Percentiles rank a stretch among this genome's conserved stretches.
These are phyloP conservation scores for Blastobotrys buckinghamii DNA, from an alignment of 1,139 yeast species.

Conservation along the genomic window DNA sequence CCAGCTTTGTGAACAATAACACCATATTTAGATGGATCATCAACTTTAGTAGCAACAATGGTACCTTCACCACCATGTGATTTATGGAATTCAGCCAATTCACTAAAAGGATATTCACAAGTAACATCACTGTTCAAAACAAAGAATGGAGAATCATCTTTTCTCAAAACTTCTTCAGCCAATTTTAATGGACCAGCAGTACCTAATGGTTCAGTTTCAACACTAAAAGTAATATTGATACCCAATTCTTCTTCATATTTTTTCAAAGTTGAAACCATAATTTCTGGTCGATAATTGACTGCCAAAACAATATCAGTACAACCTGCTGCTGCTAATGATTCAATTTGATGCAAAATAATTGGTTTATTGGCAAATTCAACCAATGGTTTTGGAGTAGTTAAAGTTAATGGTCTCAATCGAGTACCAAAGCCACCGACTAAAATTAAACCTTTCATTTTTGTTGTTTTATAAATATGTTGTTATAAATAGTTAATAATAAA, in stretches of 20 bases:
- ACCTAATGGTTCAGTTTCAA: constrained; percentile 98
- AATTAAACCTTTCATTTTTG: constrained; percentile 99
- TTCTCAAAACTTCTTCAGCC: constrained; percentile 88
- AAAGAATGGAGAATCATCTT: constrained; percentile 94
- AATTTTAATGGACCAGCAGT: constrained; percentile 99
- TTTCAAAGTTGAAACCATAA: constrained; percentile 92
- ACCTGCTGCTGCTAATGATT: constrained; percentile 97
- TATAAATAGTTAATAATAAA: not conserved
- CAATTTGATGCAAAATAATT: constrained; percentile 82
- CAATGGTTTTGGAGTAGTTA: constrained; percentile 96
- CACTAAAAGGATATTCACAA: constrained; percentile 96
- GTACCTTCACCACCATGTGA: constrained; percentile 98
- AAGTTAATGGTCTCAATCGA: constrained; percentile 96
- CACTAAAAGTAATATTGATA: constrained; percentile 92
- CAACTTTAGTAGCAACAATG: constrained; percentile 98
- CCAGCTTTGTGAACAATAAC: constrained; percentile 96
- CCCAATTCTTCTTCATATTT: constrained; percentile 94
- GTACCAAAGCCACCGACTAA: constrained; percentile 99
- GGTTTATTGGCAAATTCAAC: constrained; percentile 99
- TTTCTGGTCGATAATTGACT: constrained; percentile 99
- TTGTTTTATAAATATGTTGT: constrained; percentile 13
- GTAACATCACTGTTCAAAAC: constrained; percentile 97
- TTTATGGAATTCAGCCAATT: constrained; percentile 87
- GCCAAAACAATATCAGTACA: constrained; percentile 98
- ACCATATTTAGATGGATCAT: constrained; percentile 99